phyloP scores from a whole-genome alignment of 129 eudicot species.

The Saussurea involucrata region DNA sequence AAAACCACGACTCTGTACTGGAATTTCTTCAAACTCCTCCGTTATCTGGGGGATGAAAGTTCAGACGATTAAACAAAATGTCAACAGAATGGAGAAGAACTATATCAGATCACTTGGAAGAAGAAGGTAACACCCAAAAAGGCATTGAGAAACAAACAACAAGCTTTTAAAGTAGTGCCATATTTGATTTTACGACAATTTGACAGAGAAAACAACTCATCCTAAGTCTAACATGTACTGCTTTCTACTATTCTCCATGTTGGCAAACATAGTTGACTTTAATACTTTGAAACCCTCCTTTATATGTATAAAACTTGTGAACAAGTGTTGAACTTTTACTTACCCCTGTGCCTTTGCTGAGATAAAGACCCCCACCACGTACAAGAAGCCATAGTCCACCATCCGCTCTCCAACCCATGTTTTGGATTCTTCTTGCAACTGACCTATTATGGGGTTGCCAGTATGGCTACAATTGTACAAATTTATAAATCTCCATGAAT shows the following conservation, averaged over 20 bases:
- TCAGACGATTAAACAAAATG: slow-evolving; percentile 11
- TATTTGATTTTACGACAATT: not conserved
- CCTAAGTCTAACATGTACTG: not conserved
- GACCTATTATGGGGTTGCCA: slow-evolving; percentile 99
- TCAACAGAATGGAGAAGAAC: not conserved
- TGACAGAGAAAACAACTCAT: not conserved
- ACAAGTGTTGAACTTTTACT: slow-evolving; percentile 17
- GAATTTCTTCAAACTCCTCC: slow-evolving; percentile 93
- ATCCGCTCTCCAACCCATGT: slow-evolving; percentile 99
- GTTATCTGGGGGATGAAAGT: slow-evolving; percentile 58
- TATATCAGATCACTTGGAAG: not conserved
- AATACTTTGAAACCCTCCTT: not conserved
- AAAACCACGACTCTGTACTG: slow-evolving; percentile 98
- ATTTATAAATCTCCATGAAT: not conserved
- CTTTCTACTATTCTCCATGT: not conserved
- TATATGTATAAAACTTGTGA: not conserved
- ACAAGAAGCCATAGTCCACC: slow-evolving; percentile 99
- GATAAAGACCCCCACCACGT: slow-evolving; percentile 98
- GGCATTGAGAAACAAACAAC: not conserved
- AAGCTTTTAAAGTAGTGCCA: not conserved
- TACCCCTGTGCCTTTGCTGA: slow-evolving; percentile 97
- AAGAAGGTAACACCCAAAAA: not conserved
- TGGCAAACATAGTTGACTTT: not conserved
- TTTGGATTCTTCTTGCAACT: slow-evolving; percentile 94
- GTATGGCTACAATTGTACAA: slow-evolving; percentile 62